A percentile compares a stretch with the other conserved stretches of the same genome.
phyloP scores from a whole-genome alignment of 2,329 filamentous ascomycete genomes.

The Fusarium agapanthi region DNA sequence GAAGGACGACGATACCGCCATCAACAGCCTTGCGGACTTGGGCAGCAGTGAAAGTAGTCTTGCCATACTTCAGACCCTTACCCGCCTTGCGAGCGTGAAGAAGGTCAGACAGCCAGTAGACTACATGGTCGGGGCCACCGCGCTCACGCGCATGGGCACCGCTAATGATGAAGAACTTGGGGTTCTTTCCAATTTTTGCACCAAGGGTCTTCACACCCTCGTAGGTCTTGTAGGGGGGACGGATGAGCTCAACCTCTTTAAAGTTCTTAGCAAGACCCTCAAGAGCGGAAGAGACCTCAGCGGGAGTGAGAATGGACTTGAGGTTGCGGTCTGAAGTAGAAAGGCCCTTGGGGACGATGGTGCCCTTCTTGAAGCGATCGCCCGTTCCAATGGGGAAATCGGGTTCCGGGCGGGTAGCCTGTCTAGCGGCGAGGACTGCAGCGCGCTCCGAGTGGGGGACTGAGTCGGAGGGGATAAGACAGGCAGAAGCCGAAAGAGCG shows the following conservation, averaged over 20 bases:
- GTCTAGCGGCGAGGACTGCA: conserved; percentile 11
- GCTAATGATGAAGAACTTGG: conserved; percentile 61
- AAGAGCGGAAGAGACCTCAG: conserved; percentile 56
- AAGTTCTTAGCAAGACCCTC: conserved; percentile 53
- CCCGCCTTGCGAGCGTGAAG: conserved; percentile 60
- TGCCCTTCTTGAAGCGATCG: conserved; percentile 54
- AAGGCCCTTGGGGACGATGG: conserved; percentile 46
- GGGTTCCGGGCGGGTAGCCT: conserved; percentile 29
- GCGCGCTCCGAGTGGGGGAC: conserved; percentile 25
- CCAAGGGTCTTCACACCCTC: conserved; percentile 52
- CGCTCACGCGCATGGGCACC: conserved; percentile 67
- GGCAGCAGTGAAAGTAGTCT: conserved; percentile 58
- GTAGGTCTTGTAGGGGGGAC: conserved; percentile 54
- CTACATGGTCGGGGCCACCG: conserved; percentile 62
- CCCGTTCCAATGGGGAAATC: conserved; percentile 53
- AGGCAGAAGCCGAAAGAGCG: conserved; percentile 40
- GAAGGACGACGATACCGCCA: conserved; percentile 62
- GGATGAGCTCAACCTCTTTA: conserved; percentile 50
- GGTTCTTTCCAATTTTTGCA: conserved; percentile 55
- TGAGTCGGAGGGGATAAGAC: conserved; percentile 52
- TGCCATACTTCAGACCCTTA: conserved; percentile 61
- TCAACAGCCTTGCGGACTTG: conserved; percentile 61
- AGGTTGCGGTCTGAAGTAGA: conserved; percentile 49
- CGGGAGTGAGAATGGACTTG: conserved; percentile 54
- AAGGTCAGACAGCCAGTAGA: conserved; percentile 67